Conservation (phyloP, 192 early-diverging fungal species). For the Pilaira anomala region DNA sequence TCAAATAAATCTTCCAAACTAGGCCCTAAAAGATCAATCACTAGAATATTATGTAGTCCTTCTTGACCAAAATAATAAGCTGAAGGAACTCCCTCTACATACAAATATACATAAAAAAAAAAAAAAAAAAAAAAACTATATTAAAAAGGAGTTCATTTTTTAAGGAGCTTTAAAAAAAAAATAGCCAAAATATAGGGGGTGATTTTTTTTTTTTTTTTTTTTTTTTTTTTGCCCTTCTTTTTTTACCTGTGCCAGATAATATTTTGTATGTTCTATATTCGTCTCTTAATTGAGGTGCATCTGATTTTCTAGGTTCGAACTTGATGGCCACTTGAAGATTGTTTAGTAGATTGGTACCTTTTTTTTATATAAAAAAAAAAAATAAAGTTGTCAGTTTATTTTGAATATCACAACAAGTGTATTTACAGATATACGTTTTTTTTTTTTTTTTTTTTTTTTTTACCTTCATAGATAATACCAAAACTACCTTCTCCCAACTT, state of each 20-base stretch:
- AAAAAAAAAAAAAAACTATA: constrained; percentile 6
- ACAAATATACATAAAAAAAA: background rate
- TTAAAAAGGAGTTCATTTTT: background rate
- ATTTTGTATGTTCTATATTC: constrained; percentile 96
- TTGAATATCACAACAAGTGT: background rate
- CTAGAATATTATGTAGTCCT: constrained; percentile 91
- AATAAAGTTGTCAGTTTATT: background rate
- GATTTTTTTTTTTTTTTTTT: no score
- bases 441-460: background rate
- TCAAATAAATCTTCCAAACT: constrained; percentile 96
- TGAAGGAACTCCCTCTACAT: constrained; percentile 75
- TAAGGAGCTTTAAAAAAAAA: background rate
- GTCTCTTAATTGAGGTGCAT: constrained; percentile 94
- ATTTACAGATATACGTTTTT: no score
- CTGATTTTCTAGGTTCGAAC: constrained; percentile 94
- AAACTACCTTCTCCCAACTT: constrained; percentile 98
- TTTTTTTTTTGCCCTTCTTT: no score
- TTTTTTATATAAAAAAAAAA: constrained; percentile 2
- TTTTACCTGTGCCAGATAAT: constrained; percentile 61
- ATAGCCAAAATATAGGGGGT: no score
- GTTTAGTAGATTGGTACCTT: constrained; percentile 82
- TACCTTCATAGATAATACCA: constrained; percentile 98
- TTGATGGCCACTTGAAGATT: constrained; percentile 95
- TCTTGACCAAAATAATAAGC: constrained; percentile 97
- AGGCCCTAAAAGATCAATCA: constrained; percentile 92